Percentiles rank a stretch among this genome's conserved stretches.
These are phyloP conservation scores for Chlorella sp. DNA, from an alignment of 139 green algal genomes.

Conservation along the genomic window DNA sequence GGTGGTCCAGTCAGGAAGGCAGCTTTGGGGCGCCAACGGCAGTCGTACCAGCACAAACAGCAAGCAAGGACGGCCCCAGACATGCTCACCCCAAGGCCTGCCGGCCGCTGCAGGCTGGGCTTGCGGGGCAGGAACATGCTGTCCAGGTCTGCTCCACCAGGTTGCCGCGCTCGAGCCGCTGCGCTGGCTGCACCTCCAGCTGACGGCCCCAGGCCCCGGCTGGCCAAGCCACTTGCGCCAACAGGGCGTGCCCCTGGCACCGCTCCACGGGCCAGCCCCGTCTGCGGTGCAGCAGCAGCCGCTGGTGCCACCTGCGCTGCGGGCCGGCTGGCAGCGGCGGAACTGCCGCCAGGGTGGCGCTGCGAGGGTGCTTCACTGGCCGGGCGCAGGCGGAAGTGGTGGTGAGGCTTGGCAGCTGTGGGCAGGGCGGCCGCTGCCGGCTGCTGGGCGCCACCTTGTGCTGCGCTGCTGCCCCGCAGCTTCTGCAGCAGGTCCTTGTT, in stretches of 20 bases:
- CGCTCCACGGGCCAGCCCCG: too few species aligned
- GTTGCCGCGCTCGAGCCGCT: not conserved
- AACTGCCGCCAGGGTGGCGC: not conserved
- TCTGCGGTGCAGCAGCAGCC: too few species aligned
- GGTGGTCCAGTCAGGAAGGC: too few species aligned
- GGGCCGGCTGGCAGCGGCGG: not conserved
- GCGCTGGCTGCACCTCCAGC: not conserved
- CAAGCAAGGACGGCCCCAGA: not conserved
- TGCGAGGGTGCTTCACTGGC: conserved; percentile 7
- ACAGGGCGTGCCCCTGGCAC: too few species aligned
- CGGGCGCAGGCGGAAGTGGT: conserved; percentile 30
- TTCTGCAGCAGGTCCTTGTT: conserved; percentile 27
- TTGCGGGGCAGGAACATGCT: conserved; percentile 20
- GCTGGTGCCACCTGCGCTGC: not conserved
- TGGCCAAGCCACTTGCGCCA: not conserved
- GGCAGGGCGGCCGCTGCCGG: not conserved
- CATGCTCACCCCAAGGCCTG: not conserved
- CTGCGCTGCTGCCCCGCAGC: not conserved
- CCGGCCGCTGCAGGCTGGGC: conserved; percentile 4
- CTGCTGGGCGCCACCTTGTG: not conserved
- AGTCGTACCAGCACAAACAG: not conserved
- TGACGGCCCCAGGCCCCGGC: not conserved
- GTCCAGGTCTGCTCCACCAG: not conserved
- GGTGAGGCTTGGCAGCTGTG: not conserved
- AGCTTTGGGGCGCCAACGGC: too few species aligned